These are phyloP conservation scores for Mycena filopes DNA, from an alignment of 768 basidiomycete species.

Conservation along the genomic window DNA sequence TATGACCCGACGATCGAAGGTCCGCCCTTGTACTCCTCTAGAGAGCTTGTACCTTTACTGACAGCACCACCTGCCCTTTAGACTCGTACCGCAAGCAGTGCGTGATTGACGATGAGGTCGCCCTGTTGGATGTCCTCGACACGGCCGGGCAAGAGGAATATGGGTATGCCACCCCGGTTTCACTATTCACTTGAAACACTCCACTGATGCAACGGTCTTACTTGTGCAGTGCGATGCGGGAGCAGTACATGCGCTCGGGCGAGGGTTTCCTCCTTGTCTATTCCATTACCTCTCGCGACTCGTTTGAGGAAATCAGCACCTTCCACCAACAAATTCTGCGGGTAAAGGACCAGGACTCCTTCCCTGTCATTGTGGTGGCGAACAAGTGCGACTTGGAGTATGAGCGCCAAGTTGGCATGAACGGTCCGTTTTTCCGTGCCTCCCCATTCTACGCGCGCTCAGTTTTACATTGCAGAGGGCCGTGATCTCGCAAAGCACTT, in stretches of 20 bases:
- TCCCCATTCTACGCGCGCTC: background rate
- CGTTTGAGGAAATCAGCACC: conserved; percentile 95
- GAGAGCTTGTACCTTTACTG: background rate
- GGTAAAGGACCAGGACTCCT: conserved; percentile 95
- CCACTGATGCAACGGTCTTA: conserved; percentile 1
- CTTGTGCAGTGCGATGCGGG: conserved; percentile 91
- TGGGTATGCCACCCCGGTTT: conserved; percentile 66
- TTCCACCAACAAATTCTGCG: conserved; percentile 97
- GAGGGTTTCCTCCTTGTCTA: conserved; percentile 98
- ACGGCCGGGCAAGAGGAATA: conserved; percentile 99
- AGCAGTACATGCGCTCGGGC: conserved; percentile 99
- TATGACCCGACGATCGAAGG: conserved; percentile 44
- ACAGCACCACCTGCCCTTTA: conserved; percentile 41
- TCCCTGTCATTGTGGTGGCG: conserved; percentile 97
- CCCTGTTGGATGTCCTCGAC: conserved; percentile 94
- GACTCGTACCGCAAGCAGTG: conserved; percentile 98
- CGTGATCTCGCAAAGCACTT: conserved; percentile 96
- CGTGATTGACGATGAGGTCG: conserved; percentile 98
- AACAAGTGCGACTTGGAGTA: conserved; percentile 98
- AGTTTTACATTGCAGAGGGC: conserved; percentile 74
- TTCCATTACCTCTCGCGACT: conserved; percentile 97
- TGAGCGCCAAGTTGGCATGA: conserved; percentile 95
- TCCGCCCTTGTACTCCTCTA: conserved; percentile 49
- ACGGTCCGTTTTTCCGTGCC: conserved; percentile 65
- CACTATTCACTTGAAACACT: background rate